phyloP scores from a whole-genome alignment of 1,284 basidiomycete genomes.

The Vanrija humicola region DNA sequence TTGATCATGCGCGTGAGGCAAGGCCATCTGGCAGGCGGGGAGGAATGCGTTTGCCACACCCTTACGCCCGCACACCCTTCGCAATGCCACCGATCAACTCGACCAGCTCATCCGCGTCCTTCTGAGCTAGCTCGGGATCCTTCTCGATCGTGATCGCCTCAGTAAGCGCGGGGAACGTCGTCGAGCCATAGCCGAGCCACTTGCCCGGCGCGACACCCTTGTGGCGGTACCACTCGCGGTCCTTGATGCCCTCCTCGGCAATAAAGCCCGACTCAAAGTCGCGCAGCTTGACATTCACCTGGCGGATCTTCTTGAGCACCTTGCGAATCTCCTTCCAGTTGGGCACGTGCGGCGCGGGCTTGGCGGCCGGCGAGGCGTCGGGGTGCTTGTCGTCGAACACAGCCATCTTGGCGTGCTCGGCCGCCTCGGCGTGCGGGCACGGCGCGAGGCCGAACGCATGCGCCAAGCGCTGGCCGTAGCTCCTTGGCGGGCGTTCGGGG shows the following conservation, averaged over 20 bases:
- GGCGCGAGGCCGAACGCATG: neutral
- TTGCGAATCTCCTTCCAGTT: slow-evolving; percentile 53
- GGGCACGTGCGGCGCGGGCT: slow-evolving; percentile 3
- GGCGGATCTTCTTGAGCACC: slow-evolving; percentile 61
- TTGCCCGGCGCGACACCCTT: slow-evolving; percentile 84
- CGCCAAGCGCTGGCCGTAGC: slow-evolving; percentile 4
- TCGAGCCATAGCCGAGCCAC: slow-evolving; percentile 79
- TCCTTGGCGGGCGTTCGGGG: slow-evolving; percentile 19
- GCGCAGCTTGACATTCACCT: slow-evolving; percentile 66
- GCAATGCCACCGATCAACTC: slow-evolving; percentile 58
- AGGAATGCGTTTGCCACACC: too few species aligned
- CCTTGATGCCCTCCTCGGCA: slow-evolving; percentile 67
- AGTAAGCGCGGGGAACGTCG: slow-evolving; percentile 67
- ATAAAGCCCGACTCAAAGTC: slow-evolving; percentile 83
- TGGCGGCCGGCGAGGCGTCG: neutral
- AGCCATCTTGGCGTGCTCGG: neutral
- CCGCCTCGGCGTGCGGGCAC: neutral
- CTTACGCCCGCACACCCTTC: slow-evolving; percentile 13
- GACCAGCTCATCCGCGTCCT: slow-evolving; percentile 63
- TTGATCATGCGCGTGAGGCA: too few species aligned
- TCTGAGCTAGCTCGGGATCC: slow-evolving; percentile 58
- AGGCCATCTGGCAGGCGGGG: too few species aligned
- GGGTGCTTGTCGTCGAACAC: neutral
- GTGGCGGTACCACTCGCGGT: slow-evolving; percentile 80
- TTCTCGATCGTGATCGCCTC: slow-evolving; percentile 72